Evolutionary conservation across 345 rosid species (phyloP).

Genomic region (Pistacia vera): DNA sequence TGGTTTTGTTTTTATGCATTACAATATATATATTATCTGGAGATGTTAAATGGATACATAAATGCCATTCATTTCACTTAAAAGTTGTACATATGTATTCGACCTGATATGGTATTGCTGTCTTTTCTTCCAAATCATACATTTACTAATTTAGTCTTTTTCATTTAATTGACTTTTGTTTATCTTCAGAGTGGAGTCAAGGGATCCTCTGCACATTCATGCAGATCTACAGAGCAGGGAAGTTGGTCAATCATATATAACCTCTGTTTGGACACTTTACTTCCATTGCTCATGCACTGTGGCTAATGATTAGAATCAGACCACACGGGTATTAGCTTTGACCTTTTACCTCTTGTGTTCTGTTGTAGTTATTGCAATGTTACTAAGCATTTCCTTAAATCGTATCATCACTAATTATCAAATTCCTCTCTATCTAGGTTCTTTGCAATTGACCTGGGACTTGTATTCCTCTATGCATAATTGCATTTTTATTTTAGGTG

Average conservation of each 20-base stretch:
- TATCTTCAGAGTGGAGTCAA: constrained; percentile 38
- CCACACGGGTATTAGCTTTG: constrained; percentile 69
- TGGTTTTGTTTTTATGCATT: no score
- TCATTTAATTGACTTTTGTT: neutral
- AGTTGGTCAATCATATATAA: constrained; percentile 91
- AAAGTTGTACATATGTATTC: neutral
- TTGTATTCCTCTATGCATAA: constrained; percentile 80
- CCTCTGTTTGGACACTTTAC: constrained; percentile 86
- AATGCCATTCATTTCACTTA: no score
- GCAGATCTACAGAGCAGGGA: constrained; percentile 91
- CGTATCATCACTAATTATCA: constrained; percentile 1
- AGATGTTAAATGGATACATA: neutral
- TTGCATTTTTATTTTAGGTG: constrained; percentile 86
- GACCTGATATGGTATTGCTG: neutral
- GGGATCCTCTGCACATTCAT: constrained; percentile 43
- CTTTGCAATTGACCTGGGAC: constrained; percentile 97
- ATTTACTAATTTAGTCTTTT: neutral
- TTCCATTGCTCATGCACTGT: constrained; percentile 63
- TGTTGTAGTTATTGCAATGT: neutral
- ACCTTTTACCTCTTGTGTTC: neutral
- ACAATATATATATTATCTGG: no score
- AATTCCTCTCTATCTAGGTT: constrained; percentile 41
- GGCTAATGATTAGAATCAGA: constrained; percentile 77
- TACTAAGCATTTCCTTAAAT: constrained; percentile 2
- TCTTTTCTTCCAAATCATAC: neutral